A percentile compares a stretch with the other conserved stretches of the same genome.
phyloP scores from a whole-genome alignment of 306 rosid species.

The Sesbania bispinosa region DNA sequence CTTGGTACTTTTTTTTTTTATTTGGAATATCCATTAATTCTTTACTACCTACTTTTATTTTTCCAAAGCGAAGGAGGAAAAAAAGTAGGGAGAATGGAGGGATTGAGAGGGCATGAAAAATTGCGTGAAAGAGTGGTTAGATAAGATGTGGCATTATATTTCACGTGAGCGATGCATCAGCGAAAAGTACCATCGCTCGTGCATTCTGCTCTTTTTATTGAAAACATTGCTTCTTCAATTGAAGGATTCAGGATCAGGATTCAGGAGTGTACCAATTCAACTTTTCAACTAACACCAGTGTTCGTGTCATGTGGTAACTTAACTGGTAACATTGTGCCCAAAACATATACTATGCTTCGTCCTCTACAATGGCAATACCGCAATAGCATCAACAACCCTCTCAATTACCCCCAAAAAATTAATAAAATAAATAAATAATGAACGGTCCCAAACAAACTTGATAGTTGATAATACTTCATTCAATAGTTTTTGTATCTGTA shows the following conservation, averaged over 20 bases:
- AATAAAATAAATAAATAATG: too few species aligned
- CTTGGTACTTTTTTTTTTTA: not conserved
- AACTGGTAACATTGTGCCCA: too few species aligned
- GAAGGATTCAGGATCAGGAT: not conserved
- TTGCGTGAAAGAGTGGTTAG: conserved; percentile 17
- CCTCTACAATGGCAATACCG: too few species aligned
- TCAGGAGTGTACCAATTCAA: conserved; percentile 5
- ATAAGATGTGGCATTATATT: conserved; percentile 32
- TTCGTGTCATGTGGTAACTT: not conserved
- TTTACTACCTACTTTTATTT: not conserved
- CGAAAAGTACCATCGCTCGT: conserved; percentile 14
- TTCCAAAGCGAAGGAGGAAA: not conserved
- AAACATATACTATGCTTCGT: too few species aligned
- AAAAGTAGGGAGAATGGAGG: not conserved
- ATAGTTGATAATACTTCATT: too few species aligned
- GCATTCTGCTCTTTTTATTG: not conserved
- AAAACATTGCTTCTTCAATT: not conserved
- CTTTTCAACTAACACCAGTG: not conserved
- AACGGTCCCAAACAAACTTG: too few species aligned
- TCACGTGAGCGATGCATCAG: conserved; percentile 32
- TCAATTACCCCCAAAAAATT: too few species aligned
- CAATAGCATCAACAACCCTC: too few species aligned
- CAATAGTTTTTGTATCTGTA: too few species aligned
- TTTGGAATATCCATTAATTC: not conserved
- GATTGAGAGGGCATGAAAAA: not conserved